phyloP scores from a whole-genome alignment of 2,329 filamentous ascomycete species.

The Nemania sp. region DNA sequence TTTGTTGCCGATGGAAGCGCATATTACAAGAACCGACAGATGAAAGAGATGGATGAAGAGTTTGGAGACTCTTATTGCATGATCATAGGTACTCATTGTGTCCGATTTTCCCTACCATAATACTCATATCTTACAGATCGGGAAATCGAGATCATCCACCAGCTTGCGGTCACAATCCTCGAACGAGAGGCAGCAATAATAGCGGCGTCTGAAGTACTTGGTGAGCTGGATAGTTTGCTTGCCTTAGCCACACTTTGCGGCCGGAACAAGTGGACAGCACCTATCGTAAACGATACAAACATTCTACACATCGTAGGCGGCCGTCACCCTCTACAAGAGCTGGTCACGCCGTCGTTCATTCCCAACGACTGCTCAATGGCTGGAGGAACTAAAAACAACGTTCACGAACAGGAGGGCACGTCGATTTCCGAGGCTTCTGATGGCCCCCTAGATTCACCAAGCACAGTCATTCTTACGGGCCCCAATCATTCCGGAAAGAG shows the following conservation, averaged over 20 bases:
- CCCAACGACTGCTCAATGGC: constrained; percentile 76
- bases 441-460: constrained; percentile 50
- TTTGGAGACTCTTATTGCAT: constrained; percentile 84
- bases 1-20: constrained; percentile 72
- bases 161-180: constrained; percentile 72
- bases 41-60: constrained; percentile 78
- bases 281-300: constrained; percentile 71
- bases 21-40: constrained; percentile 86
- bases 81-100: constrained; percentile 70
- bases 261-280: constrained; percentile 72
- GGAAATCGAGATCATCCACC: constrained; percentile 87
- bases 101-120: not conserved
- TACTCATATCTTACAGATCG: constrained; percentile 58
- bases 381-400: constrained; percentile 56
- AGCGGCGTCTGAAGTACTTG: constrained; percentile 76
- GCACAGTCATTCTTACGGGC: constrained; percentile 81
- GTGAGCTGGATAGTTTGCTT: constrained; percentile 83
- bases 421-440: constrained; percentile 14
- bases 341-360: constrained; percentile 79
- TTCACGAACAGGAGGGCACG: constrained; percentile 23
- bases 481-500: constrained; percentile 98
- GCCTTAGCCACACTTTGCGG: constrained; percentile 79
- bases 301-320: constrained; percentile 76
- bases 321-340: constrained; percentile 84
- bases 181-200: constrained; percentile 69